Percentiles rank a stretch among this genome's conserved stretches.
These are phyloP conservation scores for Hyaloperonospora arabidopsidis DNA, from an alignment of 352 stramenopile species.

Conservation along the genomic window DNA sequence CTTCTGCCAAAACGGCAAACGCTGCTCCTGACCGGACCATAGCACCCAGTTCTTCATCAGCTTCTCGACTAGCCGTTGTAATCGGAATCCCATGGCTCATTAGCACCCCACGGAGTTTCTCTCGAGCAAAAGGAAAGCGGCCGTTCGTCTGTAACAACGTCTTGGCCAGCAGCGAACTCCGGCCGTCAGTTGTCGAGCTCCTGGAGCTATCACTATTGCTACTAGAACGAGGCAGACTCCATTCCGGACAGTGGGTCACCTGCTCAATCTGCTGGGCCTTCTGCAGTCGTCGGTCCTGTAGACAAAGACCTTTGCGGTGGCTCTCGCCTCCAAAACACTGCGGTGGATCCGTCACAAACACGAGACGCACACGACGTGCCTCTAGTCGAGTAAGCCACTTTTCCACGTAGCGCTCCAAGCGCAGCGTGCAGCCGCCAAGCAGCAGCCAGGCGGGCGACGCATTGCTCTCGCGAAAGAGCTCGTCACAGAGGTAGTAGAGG, in stretches of 20 bases:
- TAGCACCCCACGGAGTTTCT: conserved; percentile 56
- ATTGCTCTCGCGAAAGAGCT: conserved; percentile 34
- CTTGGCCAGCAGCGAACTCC: conserved; percentile 11
- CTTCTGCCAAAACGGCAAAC: conserved; percentile 64
- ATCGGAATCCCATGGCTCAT: conserved; percentile 44
- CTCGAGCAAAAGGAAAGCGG: conserved; percentile 66
- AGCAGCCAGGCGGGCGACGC: conserved; percentile 45
- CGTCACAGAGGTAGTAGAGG: conserved; percentile 61
- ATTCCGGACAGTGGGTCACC: conserved; percentile 24
- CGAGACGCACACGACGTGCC: conserved; percentile 34
- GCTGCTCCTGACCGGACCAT: conserved; percentile 44
- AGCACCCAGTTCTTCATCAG: conserved; percentile 67
- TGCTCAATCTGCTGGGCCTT: conserved; percentile 45
- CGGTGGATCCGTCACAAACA: conserved; percentile 70
- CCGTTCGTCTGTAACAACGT: conserved; percentile 56
- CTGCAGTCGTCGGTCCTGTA: conserved; percentile 46
- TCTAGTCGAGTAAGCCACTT: conserved; percentile 42
- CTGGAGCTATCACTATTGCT: background rate
- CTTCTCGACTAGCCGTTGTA: conserved; percentile 52
- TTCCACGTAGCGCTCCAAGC: conserved; percentile 38
- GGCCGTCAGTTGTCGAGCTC: conserved; percentile 2
- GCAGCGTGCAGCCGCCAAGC: conserved; percentile 47
- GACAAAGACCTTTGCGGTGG: conserved; percentile 54
- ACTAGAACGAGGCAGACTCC: background rate
- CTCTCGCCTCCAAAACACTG: conserved; percentile 63